Conservation (phyloP, 768 basidiomycete species). For the Mycena leptocephala region DNA sequence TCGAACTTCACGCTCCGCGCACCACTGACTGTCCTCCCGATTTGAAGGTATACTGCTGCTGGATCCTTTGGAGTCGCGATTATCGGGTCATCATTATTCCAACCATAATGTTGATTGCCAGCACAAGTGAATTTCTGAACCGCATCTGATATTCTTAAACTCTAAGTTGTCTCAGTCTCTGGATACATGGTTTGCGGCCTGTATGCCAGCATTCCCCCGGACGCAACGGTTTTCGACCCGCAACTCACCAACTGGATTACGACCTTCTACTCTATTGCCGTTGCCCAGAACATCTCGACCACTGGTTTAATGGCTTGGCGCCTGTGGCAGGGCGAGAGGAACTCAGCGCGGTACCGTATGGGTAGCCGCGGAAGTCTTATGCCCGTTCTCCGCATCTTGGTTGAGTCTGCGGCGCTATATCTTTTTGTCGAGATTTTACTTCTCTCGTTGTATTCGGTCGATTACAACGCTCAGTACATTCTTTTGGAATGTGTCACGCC, state of each 20-base stretch:
- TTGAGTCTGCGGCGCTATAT: conserved; percentile 38
- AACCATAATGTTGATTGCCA: conserved; percentile 29
- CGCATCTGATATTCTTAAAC: no score
- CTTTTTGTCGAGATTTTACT: conserved; percentile 37
- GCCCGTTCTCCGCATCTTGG: conserved; percentile 31
- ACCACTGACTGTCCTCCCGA: not conserved
- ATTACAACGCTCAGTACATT: conserved; percentile 39
- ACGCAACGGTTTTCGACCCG: conserved; percentile 25
- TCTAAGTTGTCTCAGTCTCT: conserved; percentile 32
- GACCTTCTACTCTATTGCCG: conserved; percentile 39
- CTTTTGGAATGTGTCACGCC: conserved; percentile 36
- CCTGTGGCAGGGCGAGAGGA: conserved; percentile 32
- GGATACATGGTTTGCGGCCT: conserved; percentile 39
- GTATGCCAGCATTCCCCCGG: conserved; percentile 25
- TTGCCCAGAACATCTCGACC: conserved; percentile 39
- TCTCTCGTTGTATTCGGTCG: conserved; percentile 30
- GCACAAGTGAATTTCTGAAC: no score
- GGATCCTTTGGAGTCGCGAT: conserved; percentile 37
- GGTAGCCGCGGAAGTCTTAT: conserved; percentile 22
- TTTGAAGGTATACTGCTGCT: conserved; percentile 42
- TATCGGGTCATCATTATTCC: conserved; percentile 33
- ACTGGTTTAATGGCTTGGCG: conserved; percentile 38
- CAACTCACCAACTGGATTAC: conserved; percentile 37
- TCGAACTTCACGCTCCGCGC: no score
- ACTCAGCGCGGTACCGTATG: conserved; percentile 20